These are phyloP conservation scores for Podospora pseudopauciseta DNA, from an alignment of 495 filamentous ascomycete genomes.

Conservation along the genomic window DNA sequence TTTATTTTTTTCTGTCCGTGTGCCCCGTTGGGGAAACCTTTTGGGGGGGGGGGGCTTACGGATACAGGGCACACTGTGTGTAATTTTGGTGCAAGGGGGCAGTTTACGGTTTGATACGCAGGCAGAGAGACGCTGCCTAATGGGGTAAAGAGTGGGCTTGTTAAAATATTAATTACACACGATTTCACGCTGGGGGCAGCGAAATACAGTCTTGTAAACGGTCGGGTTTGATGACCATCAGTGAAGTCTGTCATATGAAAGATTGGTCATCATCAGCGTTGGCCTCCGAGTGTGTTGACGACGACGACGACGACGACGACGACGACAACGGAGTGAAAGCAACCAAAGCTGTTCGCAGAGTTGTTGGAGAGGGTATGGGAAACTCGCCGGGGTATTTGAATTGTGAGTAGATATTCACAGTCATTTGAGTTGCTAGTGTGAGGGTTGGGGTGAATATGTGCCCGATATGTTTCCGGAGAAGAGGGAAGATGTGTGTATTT, in stretches of 20 bases:
- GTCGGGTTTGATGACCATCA: too few species aligned
- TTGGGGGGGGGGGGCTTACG: too few species aligned
- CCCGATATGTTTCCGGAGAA: constrained; percentile 18
- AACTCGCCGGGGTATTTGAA: neutral
- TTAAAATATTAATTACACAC: too few species aligned
- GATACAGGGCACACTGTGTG: too few species aligned
- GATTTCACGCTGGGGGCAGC: too few species aligned
- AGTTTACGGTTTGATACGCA: too few species aligned
- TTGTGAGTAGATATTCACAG: neutral
- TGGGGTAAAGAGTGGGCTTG: too few species aligned
- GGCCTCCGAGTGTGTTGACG: neutral
- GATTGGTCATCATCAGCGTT: neutral
- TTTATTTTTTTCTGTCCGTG: too few species aligned
- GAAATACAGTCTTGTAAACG: too few species aligned
- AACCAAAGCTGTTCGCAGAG: neutral
- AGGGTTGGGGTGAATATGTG: neutral
- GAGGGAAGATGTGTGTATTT: neutral
- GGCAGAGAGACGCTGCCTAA: too few species aligned
- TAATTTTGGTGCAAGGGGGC: too few species aligned
- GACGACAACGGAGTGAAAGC: neutral
- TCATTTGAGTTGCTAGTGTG: neutral
- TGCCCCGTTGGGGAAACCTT: too few species aligned
- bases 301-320: neutral
- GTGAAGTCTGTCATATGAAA: neutral
- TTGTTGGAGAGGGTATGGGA: neutral